Evolutionary conservation across 1,139 yeast genomes (phyloP).

Genomic region (Magnusiomyces fungicola): DNA sequence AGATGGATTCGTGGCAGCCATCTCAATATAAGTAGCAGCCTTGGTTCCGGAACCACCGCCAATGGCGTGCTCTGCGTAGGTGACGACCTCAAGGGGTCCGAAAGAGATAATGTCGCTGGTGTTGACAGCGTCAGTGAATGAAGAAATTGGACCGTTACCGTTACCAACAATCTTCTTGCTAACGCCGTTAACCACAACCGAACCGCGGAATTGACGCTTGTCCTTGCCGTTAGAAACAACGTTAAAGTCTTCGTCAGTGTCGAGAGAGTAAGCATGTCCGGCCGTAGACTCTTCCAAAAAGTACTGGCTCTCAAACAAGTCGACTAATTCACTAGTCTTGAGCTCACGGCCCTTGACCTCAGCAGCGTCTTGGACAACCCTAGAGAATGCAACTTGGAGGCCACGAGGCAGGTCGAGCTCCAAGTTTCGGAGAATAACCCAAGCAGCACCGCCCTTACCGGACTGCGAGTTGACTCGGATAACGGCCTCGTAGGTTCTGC

Average conservation of each 20-base stretch:
- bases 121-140: slow-evolving; percentile 73
- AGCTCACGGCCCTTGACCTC: slow-evolving; percentile 83
- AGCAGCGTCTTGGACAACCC: slow-evolving; percentile 66
- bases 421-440: slow-evolving; percentile 83
- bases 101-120: slow-evolving; percentile 40
- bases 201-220: slow-evolving; percentile 45
- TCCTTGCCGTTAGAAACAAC: slow-evolving; percentile 31
- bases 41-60: slow-evolving; percentile 80
- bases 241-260: slow-evolving; percentile 25
- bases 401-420: slow-evolving; percentile 91
- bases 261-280: slow-evolving; percentile 25
- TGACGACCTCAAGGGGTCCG: slow-evolving; percentile 56
- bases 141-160: slow-evolving; percentile 96
- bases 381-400: slow-evolving; percentile 84
- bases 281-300: slow-evolving; percentile 44
- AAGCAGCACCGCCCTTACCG: slow-evolving; percentile 98
- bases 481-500: slow-evolving; percentile 95
- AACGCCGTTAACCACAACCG: slow-evolving; percentile 44
- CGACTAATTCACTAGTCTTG: slow-evolving; percentile 65
- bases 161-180: slow-evolving; percentile 43
- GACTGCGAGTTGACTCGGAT: slow-evolving; percentile 97
- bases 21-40: slow-evolving; percentile 85
- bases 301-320: slow-evolving; percentile 65
- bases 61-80: slow-evolving; percentile 87
- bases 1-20: slow-evolving; percentile 32